A percentile compares a stretch with the other conserved stretches of the same genome.
Evolutionary conservation across 2,329 filamentous ascomycete genomes (phyloP).

Genomic region (Boeremia lycopersici): DNA sequence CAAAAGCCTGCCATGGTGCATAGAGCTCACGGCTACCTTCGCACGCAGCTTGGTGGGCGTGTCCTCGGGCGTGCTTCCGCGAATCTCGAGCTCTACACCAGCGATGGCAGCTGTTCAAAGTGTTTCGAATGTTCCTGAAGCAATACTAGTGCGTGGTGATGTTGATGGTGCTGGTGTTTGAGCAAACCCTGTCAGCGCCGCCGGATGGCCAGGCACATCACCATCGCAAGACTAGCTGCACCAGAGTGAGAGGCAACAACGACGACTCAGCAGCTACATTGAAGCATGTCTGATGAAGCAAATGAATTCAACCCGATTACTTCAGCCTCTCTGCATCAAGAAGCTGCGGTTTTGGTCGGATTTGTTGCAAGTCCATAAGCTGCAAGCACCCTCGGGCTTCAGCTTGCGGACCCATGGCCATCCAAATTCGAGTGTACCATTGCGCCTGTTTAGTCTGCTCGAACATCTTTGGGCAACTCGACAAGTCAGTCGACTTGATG

Average conservation of each 20-base stretch:
- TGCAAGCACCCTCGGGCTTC: too few species aligned
- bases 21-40: neutral
- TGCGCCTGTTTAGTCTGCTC: too few species aligned
- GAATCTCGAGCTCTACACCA: neutral
- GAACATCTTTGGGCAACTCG: too few species aligned
- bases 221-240: neutral
- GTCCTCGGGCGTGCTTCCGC: neutral
- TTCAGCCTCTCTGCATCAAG: too few species aligned
- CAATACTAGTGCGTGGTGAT: neutral
- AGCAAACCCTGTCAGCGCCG: slow-evolving; percentile 1
- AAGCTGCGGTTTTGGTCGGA: too few species aligned
- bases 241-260: neutral
- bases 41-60: neutral
- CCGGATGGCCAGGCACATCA: neutral
- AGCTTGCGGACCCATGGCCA: too few species aligned
- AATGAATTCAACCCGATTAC: too few species aligned
- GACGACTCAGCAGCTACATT: neutral
- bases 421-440: too few species aligned
- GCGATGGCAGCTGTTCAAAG: neutral
- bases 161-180: slow-evolving; percentile 6
- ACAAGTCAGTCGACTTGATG: too few species aligned
- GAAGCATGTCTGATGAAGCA: too few species aligned
- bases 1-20: neutral
- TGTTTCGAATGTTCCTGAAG: neutral
- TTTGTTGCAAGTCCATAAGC: too few species aligned